phyloP scores from a whole-genome alignment of 345 rosid species.

The Adansonia digitata region DNA sequence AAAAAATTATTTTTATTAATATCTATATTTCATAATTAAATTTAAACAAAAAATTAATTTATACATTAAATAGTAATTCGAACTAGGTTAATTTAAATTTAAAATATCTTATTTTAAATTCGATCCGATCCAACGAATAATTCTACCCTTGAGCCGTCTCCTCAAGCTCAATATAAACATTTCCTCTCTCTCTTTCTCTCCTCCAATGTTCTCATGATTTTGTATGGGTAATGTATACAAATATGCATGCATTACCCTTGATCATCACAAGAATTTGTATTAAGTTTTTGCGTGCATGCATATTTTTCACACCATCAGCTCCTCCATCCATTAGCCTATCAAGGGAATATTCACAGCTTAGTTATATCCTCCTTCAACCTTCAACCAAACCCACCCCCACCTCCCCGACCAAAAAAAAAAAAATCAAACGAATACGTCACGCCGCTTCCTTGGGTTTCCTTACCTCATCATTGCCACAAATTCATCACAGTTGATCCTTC shows the following conservation, averaged over 20 bases:
- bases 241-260: background rate
- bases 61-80: background rate
- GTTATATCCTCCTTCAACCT: constrained; percentile 1
- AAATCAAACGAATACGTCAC: constrained; percentile 47
- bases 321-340: background rate
- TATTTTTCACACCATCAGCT: background rate
- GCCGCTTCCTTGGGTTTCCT: constrained; percentile 94
- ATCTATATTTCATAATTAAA: too few species aligned
- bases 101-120: background rate
- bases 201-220: background rate
- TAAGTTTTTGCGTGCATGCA: background rate
- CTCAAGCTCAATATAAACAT: background rate
- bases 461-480: constrained; percentile 98
- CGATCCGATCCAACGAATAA: background rate
- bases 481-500: constrained; percentile 84
- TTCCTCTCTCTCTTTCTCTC: too few species aligned
- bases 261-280: background rate
- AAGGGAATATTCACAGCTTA: constrained; percentile 2
- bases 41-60: too few species aligned
- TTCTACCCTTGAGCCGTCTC: background rate
- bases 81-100: background rate
- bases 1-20: too few species aligned
- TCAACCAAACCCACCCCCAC: too few species aligned
- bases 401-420: background rate
- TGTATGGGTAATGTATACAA: background rate